Conservation (phyloP, 345 rosid species). For the Tarenaya hassleriana region DNA sequence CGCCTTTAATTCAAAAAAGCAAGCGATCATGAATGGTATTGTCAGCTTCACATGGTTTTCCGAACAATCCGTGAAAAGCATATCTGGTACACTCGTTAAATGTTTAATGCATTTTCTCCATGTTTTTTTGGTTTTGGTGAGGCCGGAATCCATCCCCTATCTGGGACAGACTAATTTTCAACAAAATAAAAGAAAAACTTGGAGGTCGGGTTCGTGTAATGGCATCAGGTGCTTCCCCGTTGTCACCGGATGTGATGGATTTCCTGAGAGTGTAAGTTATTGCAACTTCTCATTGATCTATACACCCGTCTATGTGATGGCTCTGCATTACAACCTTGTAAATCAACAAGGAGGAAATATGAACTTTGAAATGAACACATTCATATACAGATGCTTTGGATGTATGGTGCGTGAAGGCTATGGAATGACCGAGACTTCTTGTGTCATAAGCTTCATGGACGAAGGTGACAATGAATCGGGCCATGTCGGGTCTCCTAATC, state of each 20-base stretch:
- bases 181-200: conserved; percentile 70
- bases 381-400: conserved; percentile 73
- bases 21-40: conserved; percentile 66
- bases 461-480: conserved; percentile 65
- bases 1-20: conserved; percentile 83
- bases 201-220: conserved; percentile 76
- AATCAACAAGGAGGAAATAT: not conserved
- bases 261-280: conserved; percentile 75
- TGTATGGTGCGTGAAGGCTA: conserved; percentile 77
- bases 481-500: conserved; percentile 82
- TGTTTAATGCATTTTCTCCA: conserved; percentile 11
- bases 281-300: not conserved
- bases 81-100: conserved; percentile 7
- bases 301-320: conserved; percentile 7
- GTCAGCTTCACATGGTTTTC: not conserved
- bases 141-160: conserved; percentile 66
- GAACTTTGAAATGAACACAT: not conserved
- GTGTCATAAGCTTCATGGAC: conserved; percentile 56
- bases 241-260: conserved; percentile 82
- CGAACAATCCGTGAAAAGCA: conserved; percentile 6
- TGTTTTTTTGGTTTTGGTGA: conserved; percentile 25
- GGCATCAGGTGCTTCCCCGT: conserved; percentile 87
- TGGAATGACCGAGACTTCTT: conserved; percentile 92
- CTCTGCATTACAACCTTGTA: conserved; percentile 2
- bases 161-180: conserved; percentile 85